phyloP scores from a whole-genome alignment of 2,329 filamentous ascomycete species.

The Botrytis porri region DNA sequence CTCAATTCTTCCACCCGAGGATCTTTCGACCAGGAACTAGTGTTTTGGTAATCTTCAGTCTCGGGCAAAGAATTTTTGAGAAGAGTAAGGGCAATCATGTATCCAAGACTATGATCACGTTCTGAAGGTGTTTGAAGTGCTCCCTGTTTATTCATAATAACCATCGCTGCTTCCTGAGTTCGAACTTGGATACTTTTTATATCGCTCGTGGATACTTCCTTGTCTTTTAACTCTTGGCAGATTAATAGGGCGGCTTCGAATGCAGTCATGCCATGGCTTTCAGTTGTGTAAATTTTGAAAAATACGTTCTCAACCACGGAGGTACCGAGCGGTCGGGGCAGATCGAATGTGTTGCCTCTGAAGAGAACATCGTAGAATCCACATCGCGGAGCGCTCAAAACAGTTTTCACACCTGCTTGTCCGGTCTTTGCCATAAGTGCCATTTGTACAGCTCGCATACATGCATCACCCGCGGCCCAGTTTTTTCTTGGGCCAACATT shows the following conservation, averaged over 20 bases:
- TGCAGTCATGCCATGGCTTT: constrained; percentile 40
- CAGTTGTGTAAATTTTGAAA: constrained; percentile 32
- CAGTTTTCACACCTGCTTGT: constrained; percentile 36
- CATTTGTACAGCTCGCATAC: constrained; percentile 42
- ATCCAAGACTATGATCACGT: constrained; percentile 41
- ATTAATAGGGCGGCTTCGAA: constrained; percentile 38
- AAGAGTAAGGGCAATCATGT: constrained; percentile 37
- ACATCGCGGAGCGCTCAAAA: constrained; percentile 38
- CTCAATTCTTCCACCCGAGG: constrained; percentile 26
- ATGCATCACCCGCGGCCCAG: constrained; percentile 44
- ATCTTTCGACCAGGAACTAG: constrained; percentile 12
- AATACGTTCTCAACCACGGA: constrained; percentile 35
- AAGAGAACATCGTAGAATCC: constrained; percentile 39
- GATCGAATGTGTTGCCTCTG: constrained; percentile 25
- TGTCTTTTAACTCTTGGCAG: constrained; percentile 20
- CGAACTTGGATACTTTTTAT: constrained; percentile 36
- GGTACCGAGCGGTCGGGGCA: constrained; percentile 27
- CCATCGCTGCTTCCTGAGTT: constrained; percentile 35
- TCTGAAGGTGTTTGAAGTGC: constrained; percentile 37
- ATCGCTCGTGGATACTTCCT: constrained; percentile 25
- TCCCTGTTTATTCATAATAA: constrained; percentile 39
- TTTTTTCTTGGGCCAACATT: constrained; percentile 43
- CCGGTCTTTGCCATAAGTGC: constrained; percentile 35
- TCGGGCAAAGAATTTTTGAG: constrained; percentile 33
- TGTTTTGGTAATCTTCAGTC: constrained; percentile 17